Evolutionary conservation across 805 yeast genomes (phyloP), one percentile per base, ranked within the genome.

Genomic region (Pichia gijzeniarum): DNA sequence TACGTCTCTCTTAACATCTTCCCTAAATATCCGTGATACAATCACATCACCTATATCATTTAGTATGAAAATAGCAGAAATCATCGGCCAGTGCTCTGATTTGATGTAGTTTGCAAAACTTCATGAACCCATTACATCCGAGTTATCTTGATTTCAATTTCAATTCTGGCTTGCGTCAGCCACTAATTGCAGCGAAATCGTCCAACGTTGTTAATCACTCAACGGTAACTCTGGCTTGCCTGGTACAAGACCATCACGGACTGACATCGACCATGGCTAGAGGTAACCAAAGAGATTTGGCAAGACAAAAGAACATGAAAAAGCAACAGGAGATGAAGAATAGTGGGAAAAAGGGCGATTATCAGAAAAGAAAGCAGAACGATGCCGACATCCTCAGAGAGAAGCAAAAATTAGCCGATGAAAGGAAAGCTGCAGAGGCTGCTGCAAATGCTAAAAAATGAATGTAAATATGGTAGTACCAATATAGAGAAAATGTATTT

Each of bases 221-320:
- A n/a, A n/a, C n/a, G n/a, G n/a, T n/a, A n/a, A n/a, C n/a, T n/a
- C n/a, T n/a, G n/a, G n/a, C n/a, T n/a, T n/a, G n/a, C n/a, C n/a
- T n/a, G n/a, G n/a, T n/a, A n/a, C n/a, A n/a, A n/a, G n/a, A n/a
- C n/a, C 28, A 25, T 10, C 10, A 25, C 10, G 10, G 10, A 25
- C 28, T 25, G 10, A 25, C 28, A 7, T 10, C 6, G 9, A 32
- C 36, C 30, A 90, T 91, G 97, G 82, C 96, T 43, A 78, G 99
- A 71, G 99, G 99, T 28, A 93, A 91, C 65, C 98, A 93, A 68
- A 78, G 99, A 65, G 99, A 91, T 35, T 75, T 85, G 56, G 97
- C 97, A 28, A 77, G 99, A 62, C 86, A 81, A 49, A 91, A 86
- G 69, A 87, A 86, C 67, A 63, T 70, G 63, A 93, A 91, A 71